Evolutionary conservation across 306 rosid genomes (phyloP).

Genomic region (Sesbania bispinosa): DNA sequence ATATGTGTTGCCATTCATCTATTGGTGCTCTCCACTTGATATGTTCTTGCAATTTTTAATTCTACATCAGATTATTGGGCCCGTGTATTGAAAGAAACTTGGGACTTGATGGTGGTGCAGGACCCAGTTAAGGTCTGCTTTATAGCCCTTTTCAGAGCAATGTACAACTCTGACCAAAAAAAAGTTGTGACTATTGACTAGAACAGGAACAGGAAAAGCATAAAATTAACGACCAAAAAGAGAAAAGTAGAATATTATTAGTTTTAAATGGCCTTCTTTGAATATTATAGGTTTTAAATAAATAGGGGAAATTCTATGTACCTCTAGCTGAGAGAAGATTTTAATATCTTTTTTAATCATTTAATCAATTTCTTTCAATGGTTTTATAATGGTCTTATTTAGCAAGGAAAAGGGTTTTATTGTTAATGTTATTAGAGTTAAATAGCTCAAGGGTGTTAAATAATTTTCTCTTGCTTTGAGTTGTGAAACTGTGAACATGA

Average conservation of each 20-base stretch:
- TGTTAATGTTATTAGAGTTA: neutral
- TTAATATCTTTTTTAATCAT: too few species aligned
- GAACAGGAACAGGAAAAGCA: too few species aligned
- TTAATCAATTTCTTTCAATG: too few species aligned
- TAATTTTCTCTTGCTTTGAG: neutral
- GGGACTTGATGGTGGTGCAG: neutral
- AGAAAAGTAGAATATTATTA: too few species aligned
- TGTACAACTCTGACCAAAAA: neutral
- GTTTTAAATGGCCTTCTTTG: too few species aligned
- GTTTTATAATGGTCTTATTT: too few species aligned
- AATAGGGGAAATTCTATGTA: too few species aligned
- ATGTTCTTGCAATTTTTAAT: neutral
- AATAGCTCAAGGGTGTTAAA: neutral
- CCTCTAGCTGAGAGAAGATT: too few species aligned
- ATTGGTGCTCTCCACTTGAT: neutral
- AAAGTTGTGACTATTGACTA: neutral
- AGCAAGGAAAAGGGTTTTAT: neutral
- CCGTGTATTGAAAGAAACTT: neutral
- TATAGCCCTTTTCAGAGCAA: neutral
- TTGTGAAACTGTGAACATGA: neutral
- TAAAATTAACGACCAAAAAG: neutral
- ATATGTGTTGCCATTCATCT: neutral
- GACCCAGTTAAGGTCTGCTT: neutral
- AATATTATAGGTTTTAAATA: too few species aligned
- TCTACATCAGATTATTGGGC: neutral